Conservation (phyloP, 495 filamentous ascomycete species). For the Extremus antarcticus region DNA sequence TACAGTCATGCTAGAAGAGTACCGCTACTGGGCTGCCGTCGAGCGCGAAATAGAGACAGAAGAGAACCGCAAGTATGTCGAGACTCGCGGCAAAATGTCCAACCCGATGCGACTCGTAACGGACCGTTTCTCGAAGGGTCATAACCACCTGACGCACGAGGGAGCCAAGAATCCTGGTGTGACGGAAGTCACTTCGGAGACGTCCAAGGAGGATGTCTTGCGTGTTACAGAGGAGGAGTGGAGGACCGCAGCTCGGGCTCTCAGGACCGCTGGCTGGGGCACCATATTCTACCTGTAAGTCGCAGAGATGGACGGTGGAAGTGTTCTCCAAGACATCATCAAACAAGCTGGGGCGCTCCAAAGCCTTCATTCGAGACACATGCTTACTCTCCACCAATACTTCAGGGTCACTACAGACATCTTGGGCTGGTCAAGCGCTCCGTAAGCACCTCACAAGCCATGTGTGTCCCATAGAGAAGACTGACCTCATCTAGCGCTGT, state of each 20-base stretch:
- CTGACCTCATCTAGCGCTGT: not conserved
- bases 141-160: not conserved
- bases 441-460: not conserved
- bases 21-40: constrained; percentile 38
- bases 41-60: constrained; percentile 26
- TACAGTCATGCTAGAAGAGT: constrained; percentile 35
- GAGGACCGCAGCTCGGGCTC: constrained; percentile 35
- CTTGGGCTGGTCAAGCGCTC: constrained; percentile 38
- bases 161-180: not conserved
- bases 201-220: not conserved
- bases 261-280: constrained; percentile 38
- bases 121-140: not conserved
- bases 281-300: constrained; percentile 47
- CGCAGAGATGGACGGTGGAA: no score
- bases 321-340: no score
- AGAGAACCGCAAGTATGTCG: not conserved
- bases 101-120: not conserved
- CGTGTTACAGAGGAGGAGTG: constrained; percentile 31
- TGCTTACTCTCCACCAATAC: no score
- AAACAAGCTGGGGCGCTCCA: no score
- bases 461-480: not conserved
- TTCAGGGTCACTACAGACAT: constrained; percentile 57
- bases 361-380: no score
- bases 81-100: not conserved
- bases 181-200: not conserved